These are phyloP conservation scores for Diaporthe velutina DNA, from an alignment of 2,329 filamentous ascomycete species.

Conservation along the genomic window DNA sequence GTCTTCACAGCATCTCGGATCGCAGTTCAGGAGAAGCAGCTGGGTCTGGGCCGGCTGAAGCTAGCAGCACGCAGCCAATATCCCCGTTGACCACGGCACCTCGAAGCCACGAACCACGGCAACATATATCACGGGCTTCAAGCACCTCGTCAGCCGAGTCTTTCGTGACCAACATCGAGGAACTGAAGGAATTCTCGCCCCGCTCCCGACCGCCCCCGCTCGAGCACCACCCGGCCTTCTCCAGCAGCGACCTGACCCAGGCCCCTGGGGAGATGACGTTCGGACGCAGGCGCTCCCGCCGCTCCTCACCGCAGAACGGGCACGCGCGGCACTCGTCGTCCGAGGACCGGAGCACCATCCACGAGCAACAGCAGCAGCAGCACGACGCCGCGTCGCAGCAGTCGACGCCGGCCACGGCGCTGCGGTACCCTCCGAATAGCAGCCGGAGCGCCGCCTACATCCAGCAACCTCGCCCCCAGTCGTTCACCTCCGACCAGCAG, in stretches of 20 bases:
- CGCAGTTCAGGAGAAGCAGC: not conserved
- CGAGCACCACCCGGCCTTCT: conserved; percentile 19
- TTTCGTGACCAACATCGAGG: conserved; percentile 29
- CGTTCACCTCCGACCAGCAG: conserved; percentile 35
- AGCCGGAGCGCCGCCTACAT: conserved; percentile 36
- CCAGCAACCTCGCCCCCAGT: conserved; percentile 11
- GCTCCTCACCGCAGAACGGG: not conserved
- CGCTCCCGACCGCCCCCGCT: conserved; percentile 13
- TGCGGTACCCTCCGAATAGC: conserved; percentile 39
- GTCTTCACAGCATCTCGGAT: conserved; percentile 8
- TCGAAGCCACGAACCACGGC: not conserved
- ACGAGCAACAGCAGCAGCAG: not conserved
- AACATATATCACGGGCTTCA: conserved; percentile 1
- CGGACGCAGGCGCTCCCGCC: conserved; percentile 31
- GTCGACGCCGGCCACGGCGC: not conserved
- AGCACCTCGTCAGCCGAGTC: conserved; percentile 32
- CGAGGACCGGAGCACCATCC: conserved; percentile 21
- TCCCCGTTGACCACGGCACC: not conserved
- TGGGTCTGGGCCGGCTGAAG: not conserved
- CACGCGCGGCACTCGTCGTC: conserved; percentile 11
- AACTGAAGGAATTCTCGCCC: conserved; percentile 13
- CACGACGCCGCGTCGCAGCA: not conserved
- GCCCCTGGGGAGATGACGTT: not conserved
- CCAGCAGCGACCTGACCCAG: not conserved
- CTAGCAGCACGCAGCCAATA: not conserved